Percentiles rank a stretch among this genome's conserved stretches.
phyloP scores from a whole-genome alignment of 139 green algal genomes.

The Closterium sp. region DNA sequence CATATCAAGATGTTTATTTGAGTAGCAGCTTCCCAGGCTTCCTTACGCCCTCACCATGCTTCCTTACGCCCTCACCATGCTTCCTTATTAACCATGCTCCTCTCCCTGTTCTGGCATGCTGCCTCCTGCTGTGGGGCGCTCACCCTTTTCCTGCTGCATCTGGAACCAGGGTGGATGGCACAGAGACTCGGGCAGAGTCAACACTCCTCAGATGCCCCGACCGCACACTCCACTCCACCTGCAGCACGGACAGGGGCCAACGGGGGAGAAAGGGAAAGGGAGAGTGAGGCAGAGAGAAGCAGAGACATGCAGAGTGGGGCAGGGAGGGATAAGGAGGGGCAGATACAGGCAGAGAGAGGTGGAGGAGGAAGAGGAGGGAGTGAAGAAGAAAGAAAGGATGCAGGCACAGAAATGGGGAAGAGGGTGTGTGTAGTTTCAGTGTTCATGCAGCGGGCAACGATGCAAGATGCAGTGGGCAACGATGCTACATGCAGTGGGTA shows the following conservation, averaged over 20 bases:
- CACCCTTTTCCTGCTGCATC: background rate
- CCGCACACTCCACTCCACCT: constrained; percentile 38
- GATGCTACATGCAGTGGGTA: too few relatives aligned
- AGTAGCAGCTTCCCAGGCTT: background rate
- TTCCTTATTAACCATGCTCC: too few relatives aligned
- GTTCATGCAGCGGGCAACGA: too few relatives aligned
- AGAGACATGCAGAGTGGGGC: background rate
- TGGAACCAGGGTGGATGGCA: constrained; percentile 15
- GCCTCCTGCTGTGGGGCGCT: background rate
- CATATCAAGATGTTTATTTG: too few relatives aligned
- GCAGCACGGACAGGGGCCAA: background rate
- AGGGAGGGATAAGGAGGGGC: too few relatives aligned
- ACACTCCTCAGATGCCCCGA: constrained; percentile 15
- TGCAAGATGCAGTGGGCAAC: too few relatives aligned
- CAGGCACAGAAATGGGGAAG: background rate
- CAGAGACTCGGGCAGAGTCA: constrained; percentile 17
- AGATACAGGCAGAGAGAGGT: too few relatives aligned
- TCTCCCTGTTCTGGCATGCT: too few relatives aligned
- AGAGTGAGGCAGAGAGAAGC: background rate
- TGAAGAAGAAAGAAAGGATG: background rate
- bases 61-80: background rate
- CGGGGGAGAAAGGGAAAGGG: background rate
- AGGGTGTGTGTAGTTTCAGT: too few relatives aligned
- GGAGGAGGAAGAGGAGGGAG: background rate
- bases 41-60: background rate